phyloP scores from a whole-genome alignment of 768 basidiomycete species.

The Pholiota molesta region DNA sequence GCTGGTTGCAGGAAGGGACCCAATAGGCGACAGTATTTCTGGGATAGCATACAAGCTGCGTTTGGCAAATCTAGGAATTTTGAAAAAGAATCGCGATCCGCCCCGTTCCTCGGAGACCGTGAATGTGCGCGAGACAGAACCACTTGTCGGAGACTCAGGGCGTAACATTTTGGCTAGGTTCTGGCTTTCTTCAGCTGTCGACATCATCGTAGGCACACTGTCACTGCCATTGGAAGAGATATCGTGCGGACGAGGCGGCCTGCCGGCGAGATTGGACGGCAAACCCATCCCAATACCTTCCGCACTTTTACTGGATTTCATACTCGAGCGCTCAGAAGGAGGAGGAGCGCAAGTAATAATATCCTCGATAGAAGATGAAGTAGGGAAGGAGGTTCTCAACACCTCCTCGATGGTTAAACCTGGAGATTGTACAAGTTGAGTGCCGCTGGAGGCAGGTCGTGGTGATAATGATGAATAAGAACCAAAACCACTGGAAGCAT shows the following conservation, averaged over 20 bases:
- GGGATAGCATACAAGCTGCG: conserved; percentile 17
- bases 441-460: neutral
- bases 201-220: neutral
- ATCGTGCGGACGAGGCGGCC: conserved; percentile 11
- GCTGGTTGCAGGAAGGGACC: neutral
- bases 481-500: neutral
- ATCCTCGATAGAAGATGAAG: neutral
- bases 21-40: conserved; percentile 13
- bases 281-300: conserved; percentile 20
- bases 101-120: conserved; percentile 1
- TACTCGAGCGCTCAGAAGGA: neutral
- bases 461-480: neutral
- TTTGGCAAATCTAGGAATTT: conserved; percentile 16
- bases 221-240: conserved; percentile 1
- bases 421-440: neutral
- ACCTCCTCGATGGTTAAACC: neutral
- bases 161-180: conserved; percentile 5
- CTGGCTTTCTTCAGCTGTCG: conserved; percentile 8
- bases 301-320: conserved; percentile 11
- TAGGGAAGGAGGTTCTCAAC: neutral
- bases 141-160: conserved; percentile 5
- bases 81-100: conserved; percentile 7
- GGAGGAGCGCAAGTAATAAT: neutral
- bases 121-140: conserved; percentile 1
- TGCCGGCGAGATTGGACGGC: conserved; percentile 18